Base-by-base conservation (phyloP, 1,284 basidiomycete genomes). In the Taiwanofungus camphoratus region DNA sequence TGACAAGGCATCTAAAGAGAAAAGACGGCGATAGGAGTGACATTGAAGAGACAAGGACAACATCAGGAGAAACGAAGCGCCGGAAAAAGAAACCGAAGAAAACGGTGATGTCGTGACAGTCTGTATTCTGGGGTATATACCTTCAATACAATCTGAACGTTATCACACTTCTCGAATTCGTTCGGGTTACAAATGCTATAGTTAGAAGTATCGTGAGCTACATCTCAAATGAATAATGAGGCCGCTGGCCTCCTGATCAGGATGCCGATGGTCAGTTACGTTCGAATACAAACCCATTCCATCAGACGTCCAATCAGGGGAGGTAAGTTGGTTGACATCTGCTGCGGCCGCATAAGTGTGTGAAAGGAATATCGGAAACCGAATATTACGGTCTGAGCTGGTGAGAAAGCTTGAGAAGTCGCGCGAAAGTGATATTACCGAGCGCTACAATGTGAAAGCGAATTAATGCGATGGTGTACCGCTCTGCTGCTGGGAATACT, bases 401-500 rank as follows among this genome's bases (percentile, higher is more conserved):
- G 32, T 41, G 22, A 42, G 22, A 36, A 42, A 42, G 20, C 23
- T 42, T 32, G 19, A 42, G 39, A 35, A 31, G 36, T 29, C 8
- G 45, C 21, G 24, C 9, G 32, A 29, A 46, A 32, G 40, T 47
- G 49, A 35, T 45, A 33, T 29, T 31, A 31, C 38, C 32, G 44
- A 30, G 26, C 32, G 49, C 51, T 52, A 49, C 46, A 51, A 44
- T 35, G 37, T 30, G 46, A 44, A 37, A 38, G 48, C 33, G 45
- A 42, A 60, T 62, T 61, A 69, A 52, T 71, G 64, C 30, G 68
- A 50, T 34, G 67, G 74, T 60, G 78, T 76, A 64, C 69, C 71
- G 60, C 73, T 62, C 63, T 80, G 78, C 60, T 82, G 79, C 61
- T 87, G 84, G 53, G 79, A 71, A 58, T 87, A 87, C 70, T 87